Conservation (phyloP, 2,329 filamentous ascomycete genomes). For the Metarhizium rileyi region DNA sequence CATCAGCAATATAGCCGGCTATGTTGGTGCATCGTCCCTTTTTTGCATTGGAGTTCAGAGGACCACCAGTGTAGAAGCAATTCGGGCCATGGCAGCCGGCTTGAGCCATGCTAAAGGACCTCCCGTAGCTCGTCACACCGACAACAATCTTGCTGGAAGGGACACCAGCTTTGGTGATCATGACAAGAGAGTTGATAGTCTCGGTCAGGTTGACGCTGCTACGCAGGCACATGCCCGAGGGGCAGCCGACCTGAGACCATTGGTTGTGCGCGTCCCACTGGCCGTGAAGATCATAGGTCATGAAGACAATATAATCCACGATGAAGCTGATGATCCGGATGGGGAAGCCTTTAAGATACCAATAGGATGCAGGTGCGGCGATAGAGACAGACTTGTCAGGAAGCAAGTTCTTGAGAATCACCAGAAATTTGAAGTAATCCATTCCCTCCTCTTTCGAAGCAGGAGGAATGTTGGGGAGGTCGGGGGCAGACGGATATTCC, state of each 20-base stretch:
- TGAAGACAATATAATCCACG: slow-evolving; percentile 24
- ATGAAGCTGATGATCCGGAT: slow-evolving; percentile 19
- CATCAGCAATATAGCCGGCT: slow-evolving; percentile 20
- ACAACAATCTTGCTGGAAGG: slow-evolving; percentile 20
- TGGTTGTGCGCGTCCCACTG: slow-evolving; percentile 22
- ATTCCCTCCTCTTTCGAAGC: slow-evolving; percentile 14
- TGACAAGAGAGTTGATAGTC: slow-evolving; percentile 21
- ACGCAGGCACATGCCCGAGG: slow-evolving; percentile 23
- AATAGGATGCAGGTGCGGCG: slow-evolving; percentile 28
- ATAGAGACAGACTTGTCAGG: slow-evolving; percentile 25
- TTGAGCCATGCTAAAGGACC: slow-evolving; percentile 19
- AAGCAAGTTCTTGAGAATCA: slow-evolving; percentile 15
- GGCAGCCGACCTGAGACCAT: slow-evolving; percentile 15
- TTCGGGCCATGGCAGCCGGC: slow-evolving; percentile 11
- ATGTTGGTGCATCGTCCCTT: slow-evolving; percentile 19
- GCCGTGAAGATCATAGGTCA: slow-evolving; percentile 24
- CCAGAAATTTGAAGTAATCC: slow-evolving; percentile 26
- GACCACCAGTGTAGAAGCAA: slow-evolving; percentile 14
- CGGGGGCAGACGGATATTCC: slow-evolving; percentile 30
- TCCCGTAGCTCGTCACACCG: slow-evolving; percentile 21
- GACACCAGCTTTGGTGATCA: slow-evolving; percentile 25
- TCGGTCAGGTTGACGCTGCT: slow-evolving; percentile 27
- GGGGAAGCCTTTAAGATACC: slow-evolving; percentile 28
- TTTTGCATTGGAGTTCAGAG: slow-evolving; percentile 10
- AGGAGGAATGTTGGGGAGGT: slow-evolving; percentile 18